These are phyloP conservation scores for Ophiostoma quercus DNA, from an alignment of 2,329 filamentous ascomycete species.

Conservation along the genomic window DNA sequence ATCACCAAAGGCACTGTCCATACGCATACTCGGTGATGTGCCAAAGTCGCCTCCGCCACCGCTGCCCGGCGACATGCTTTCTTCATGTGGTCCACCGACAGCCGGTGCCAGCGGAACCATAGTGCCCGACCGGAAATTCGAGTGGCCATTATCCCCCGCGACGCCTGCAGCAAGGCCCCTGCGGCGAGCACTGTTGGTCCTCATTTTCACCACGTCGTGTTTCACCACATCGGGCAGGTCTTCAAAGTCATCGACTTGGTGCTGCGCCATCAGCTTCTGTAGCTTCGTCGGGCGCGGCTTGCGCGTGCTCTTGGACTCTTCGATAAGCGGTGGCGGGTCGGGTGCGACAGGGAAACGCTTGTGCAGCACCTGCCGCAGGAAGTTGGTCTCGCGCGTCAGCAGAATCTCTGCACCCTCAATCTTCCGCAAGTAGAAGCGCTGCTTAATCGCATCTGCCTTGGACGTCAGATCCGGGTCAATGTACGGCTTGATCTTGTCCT, in stretches of 20 bases:
- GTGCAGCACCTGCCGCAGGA: conserved; percentile 91
- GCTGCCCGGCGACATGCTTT: conserved; percentile 12
- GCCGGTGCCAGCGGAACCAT: conserved; percentile 21
- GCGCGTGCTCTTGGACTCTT: conserved; percentile 82
- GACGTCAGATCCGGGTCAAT: conserved; percentile 78
- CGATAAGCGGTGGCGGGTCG: conserved; percentile 75
- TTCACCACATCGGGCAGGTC: conserved; percentile 79
- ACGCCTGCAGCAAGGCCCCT: conserved; percentile 60
- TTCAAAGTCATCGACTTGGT: conserved; percentile 84
- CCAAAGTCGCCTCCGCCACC: not conserved
- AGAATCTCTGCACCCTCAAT: conserved; percentile 95
- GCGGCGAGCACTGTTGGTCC: conserved; percentile 66
- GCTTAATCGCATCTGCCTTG: conserved; percentile 71
- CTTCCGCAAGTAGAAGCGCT: conserved; percentile 93
- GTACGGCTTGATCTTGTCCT: conserved; percentile 72
- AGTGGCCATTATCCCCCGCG: conserved; percentile 38
- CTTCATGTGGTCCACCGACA: not conserved
- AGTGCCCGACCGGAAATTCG: conserved; percentile 18
- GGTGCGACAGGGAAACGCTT: conserved; percentile 90
- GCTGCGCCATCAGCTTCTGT: conserved; percentile 85
- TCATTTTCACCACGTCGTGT: conserved; percentile 64
- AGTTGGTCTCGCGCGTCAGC: conserved; percentile 90
- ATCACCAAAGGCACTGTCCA: not conserved
- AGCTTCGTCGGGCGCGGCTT: conserved; percentile 96
- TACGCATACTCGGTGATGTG: not conserved